Conservation (phyloP, 2,329 filamentous ascomycete genomes). For the Penicillium sp. region DNA sequence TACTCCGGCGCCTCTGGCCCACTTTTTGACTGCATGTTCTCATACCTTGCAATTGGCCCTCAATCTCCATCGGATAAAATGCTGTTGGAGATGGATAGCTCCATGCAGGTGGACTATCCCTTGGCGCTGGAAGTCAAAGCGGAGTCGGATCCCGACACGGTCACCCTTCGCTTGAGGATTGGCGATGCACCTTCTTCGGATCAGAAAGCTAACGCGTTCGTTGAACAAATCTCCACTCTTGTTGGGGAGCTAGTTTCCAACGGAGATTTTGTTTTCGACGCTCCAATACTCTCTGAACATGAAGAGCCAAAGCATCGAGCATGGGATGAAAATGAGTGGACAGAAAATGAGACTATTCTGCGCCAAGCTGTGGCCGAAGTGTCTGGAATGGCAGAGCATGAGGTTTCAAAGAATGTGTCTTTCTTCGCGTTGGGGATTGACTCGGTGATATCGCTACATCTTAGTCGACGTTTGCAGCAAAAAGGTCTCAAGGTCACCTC, state of each 20-base stretch:
- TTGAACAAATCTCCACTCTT: neutral
- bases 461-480: neutral
- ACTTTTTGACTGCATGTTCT: constrained; percentile 5
- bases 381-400: neutral
- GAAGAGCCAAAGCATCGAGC: no score
- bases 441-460: constrained; percentile 3
- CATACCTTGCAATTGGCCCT: neutral
- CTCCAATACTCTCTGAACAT: neutral
- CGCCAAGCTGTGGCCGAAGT: constrained; percentile 1
- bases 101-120: constrained; percentile 4
- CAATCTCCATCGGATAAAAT: neutral
- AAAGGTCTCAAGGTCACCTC: neutral
- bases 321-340: constrained; percentile 2
- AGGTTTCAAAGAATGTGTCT: constrained; percentile 2
- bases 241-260: neutral
- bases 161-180: constrained; percentile 3
- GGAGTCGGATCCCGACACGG: neutral
- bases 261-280: neutral
- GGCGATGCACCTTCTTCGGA: neutral
- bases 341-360: neutral
- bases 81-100: constrained; percentile 3
- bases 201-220: neutral
- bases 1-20: neutral
- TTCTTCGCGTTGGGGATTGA: constrained; percentile 8
- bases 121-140: constrained; percentile 6